These are phyloP conservation scores for Metschnikowia drakensbergensis DNA, from an alignment of 805 yeast species.

Conservation along the genomic window DNA sequence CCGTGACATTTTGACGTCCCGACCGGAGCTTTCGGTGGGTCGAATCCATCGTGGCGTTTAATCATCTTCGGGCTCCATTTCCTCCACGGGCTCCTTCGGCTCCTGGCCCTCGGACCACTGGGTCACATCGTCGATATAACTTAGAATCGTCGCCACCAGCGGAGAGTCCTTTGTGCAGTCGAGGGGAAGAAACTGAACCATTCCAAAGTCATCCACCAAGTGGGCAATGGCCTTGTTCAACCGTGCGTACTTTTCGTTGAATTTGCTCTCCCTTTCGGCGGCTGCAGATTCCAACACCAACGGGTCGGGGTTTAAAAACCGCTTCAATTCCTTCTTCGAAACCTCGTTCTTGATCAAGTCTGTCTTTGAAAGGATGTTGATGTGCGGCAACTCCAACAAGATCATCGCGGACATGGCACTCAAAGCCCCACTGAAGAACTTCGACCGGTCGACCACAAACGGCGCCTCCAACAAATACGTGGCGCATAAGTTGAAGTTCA, in stretches of 20 bases:
- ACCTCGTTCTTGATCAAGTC: conserved; percentile 82
- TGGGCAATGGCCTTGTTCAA: conserved; percentile 82
- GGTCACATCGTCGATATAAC: conserved; percentile 93
- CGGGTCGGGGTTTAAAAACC: conserved; percentile 90
- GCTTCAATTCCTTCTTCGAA: conserved; percentile 71
- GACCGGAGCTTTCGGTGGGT: no score
- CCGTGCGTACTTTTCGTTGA: conserved; percentile 58
- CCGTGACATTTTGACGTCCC: neutral
- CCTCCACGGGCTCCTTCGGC: conserved; percentile 86
- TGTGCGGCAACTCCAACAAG: conserved; percentile 88
- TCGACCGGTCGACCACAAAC: conserved; percentile 83
- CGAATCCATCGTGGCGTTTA: no score
- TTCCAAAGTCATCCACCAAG: conserved; percentile 94
- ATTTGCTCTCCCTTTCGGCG: conserved; percentile 8
- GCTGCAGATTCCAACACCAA: conserved; percentile 45
- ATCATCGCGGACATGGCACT: conserved; percentile 99
- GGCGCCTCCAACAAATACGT: conserved; percentile 92
- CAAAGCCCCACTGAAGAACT: conserved; percentile 91
- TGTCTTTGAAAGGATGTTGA: conserved; percentile 80
- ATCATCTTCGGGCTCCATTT: conserved; percentile 16
- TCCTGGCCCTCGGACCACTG: conserved; percentile 98
- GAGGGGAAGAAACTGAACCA: conserved; percentile 94
- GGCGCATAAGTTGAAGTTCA: conserved; percentile 88
- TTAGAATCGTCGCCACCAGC: conserved; percentile 74
- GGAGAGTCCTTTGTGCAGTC: conserved; percentile 67